Evolutionary conservation across 2,329 filamentous ascomycete genomes (phyloP).

Genomic region (Penicillium sp.): DNA sequence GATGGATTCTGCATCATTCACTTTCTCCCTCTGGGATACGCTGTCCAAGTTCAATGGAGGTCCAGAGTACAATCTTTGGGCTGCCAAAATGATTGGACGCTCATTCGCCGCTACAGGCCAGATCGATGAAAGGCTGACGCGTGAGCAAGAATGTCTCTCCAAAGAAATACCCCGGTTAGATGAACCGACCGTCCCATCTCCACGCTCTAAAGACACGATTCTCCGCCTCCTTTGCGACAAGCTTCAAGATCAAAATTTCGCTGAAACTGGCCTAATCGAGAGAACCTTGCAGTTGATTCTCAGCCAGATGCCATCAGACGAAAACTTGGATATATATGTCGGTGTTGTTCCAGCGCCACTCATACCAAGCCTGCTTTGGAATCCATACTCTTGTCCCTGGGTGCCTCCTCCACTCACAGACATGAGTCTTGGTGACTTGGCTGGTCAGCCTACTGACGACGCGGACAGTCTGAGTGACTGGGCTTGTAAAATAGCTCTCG

Average conservation of each 20-base stretch:
- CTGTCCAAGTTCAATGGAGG: slow-evolving; percentile 60
- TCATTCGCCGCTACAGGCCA: slow-evolving; percentile 72
- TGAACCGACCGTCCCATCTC: slow-evolving; percentile 12
- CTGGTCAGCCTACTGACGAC: slow-evolving; percentile 11
- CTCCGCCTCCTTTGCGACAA: slow-evolving; percentile 57
- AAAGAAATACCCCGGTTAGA: slow-evolving; percentile 13
- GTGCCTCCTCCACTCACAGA: slow-evolving; percentile 20
- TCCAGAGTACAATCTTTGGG: slow-evolving; percentile 73
- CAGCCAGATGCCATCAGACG: slow-evolving; percentile 25
- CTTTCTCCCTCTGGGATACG: slow-evolving; percentile 68
- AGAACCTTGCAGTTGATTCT: slow-evolving; percentile 41
- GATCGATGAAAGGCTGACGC: slow-evolving; percentile 44
- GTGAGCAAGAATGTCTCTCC: slow-evolving; percentile 34
- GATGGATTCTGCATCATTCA: slow-evolving; percentile 54
- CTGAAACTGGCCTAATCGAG: slow-evolving; percentile 40
- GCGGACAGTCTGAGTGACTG: slow-evolving; percentile 23
- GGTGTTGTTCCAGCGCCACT: slow-evolving; percentile 32
- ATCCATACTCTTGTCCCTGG: slow-evolving; percentile 35
- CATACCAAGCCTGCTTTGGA: slow-evolving; percentile 39
- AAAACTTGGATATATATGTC: slow-evolving; percentile 31
- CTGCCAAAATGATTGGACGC: slow-evolving; percentile 74
- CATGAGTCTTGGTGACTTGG: slow-evolving; percentile 9
- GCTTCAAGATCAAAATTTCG: slow-evolving; percentile 52
- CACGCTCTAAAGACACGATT: slow-evolving; percentile 56
- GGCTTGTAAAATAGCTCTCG: slow-evolving; percentile 32